Conservation (phyloP, 305 asterid species). For the Solanum hybrid region DNA sequence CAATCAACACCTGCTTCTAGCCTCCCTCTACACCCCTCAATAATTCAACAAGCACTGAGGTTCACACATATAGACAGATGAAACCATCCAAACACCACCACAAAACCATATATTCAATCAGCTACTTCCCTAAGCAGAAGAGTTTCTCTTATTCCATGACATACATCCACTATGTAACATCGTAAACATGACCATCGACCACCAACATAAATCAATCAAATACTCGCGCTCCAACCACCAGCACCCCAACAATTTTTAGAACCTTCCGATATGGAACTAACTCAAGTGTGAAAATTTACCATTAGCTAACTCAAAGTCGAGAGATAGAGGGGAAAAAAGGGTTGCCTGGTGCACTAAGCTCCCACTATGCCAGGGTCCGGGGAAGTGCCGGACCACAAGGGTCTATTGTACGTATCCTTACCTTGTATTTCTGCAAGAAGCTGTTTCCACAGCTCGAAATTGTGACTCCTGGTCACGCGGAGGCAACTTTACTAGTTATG, state of each 20-base stretch:
- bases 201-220: neutral
- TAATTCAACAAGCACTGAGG: neutral
- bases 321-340: neutral
- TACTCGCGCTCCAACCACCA: neutral
- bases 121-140: neutral
- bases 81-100: neutral
- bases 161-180: neutral
- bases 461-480: neutral
- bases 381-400: neutral
- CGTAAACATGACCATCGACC: neutral
- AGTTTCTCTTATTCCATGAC: neutral
- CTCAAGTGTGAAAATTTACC: neutral
- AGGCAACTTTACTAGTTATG: neutral
- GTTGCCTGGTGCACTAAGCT: neutral
- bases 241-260: neutral
- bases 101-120: neutral
- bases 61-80: neutral
- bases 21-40: neutral
- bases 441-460: neutral
- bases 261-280: neutral
- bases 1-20: neutral
- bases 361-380: neutral
- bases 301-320: neutral
- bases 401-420: neutral
- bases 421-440: neutral